Percentiles rank a stretch among this genome's conserved stretches.
Conservation (phyloP, 352 stramenopile genomes). For the Globisporangium solare region DNA sequence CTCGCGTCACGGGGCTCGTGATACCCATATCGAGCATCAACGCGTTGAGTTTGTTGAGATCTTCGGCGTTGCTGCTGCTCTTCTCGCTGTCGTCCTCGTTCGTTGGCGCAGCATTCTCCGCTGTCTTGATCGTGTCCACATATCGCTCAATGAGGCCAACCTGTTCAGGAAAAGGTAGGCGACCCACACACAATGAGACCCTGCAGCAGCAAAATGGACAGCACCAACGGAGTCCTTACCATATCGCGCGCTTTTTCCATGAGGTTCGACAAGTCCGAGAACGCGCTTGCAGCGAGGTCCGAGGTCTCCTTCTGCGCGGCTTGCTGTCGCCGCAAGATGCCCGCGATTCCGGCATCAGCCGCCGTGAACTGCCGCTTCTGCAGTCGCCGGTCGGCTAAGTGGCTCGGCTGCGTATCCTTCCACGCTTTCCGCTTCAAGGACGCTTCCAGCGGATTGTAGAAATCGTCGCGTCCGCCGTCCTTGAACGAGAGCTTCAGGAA, state of each 20-base stretch:
- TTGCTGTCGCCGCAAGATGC: slow-evolving; percentile 75
- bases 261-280: slow-evolving; percentile 88
- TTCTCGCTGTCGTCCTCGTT: slow-evolving; percentile 9
- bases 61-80: slow-evolving; percentile 32
- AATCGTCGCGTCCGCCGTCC: slow-evolving; percentile 78
- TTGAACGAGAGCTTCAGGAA: slow-evolving; percentile 88
- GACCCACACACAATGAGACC: slow-evolving; percentile 5
- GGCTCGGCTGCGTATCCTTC: slow-evolving; percentile 72
- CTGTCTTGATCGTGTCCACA: slow-evolving; percentile 71
- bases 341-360: slow-evolving; percentile 73
- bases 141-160: slow-evolving; percentile 88
- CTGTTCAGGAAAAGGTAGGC: slow-evolving; percentile 5
- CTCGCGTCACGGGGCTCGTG: slow-evolving; percentile 88
- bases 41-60: slow-evolving; percentile 76
- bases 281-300: slow-evolving; percentile 74
- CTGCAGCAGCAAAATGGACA: neutral
- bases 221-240: slow-evolving; percentile 23
- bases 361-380: slow-evolving; percentile 78
- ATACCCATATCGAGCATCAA: slow-evolving; percentile 93
- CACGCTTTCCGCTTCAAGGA: slow-evolving; percentile 65
- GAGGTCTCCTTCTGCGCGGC: slow-evolving; percentile 78
- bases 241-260: slow-evolving; percentile 91
- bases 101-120: slow-evolving; percentile 18
- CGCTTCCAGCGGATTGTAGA: slow-evolving; percentile 70
- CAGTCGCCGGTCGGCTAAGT: slow-evolving; percentile 65